phyloP scores from a whole-genome alignment of 2,329 filamentous ascomycete species.

The Aspergillus pseudoglaucus region DNA sequence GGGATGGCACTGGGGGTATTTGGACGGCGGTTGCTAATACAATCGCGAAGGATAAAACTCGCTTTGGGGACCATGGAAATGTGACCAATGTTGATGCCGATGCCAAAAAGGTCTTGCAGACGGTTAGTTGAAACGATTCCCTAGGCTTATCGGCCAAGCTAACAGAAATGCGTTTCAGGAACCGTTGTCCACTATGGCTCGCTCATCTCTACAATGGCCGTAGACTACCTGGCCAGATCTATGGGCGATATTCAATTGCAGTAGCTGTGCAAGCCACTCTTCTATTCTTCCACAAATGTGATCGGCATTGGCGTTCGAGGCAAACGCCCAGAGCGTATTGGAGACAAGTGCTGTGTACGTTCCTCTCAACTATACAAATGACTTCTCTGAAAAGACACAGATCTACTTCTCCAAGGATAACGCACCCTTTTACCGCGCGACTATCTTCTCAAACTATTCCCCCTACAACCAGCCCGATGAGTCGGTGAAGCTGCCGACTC shows the following conservation, averaged over 20 bases:
- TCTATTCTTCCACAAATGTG: conserved; percentile 95
- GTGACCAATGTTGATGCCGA: conserved; percentile 83
- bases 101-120: conserved; percentile 78
- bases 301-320: conserved; percentile 94
- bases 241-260: conserved; percentile 80
- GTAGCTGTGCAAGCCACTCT: conserved; percentile 82
- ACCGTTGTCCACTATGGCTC: conserved; percentile 85
- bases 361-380: background rate
- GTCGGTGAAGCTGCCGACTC: conserved; percentile 75
- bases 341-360: conserved; percentile 95
- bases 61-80: conserved; percentile 75
- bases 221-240: conserved; percentile 77
- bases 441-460: conserved; percentile 99
- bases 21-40: conserved; percentile 97
- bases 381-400: conserved; percentile 32
- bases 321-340: conserved; percentile 85
- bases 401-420: conserved; percentile 99
- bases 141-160: conserved; percentile 4
- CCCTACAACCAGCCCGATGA: conserved; percentile 90
- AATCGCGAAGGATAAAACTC: conserved; percentile 82
- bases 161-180: conserved; percentile 28
- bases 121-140: conserved; percentile 30
- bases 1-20: conserved; percentile 94
- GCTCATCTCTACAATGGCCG: conserved; percentile 91
- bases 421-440: conserved; percentile 98